Conservation (phyloP, 139 green algal species). For the Raphidocelis subcapitata region DNA sequence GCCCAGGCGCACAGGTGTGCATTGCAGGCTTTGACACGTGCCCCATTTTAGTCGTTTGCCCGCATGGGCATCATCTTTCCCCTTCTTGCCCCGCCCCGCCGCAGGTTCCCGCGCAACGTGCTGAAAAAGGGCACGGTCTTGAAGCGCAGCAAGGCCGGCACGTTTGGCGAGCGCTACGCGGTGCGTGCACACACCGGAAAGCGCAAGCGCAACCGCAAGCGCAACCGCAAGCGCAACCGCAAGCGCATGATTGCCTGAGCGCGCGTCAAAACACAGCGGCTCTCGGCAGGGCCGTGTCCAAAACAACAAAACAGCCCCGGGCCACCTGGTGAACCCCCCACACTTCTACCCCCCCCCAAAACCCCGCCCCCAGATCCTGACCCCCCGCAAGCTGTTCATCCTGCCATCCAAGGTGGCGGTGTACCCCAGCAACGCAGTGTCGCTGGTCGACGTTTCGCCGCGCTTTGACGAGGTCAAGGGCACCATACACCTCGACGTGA, state of each 20-base stretch:
- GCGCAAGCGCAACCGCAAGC: too few relatives aligned
- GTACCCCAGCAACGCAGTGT: conserved; percentile 28
- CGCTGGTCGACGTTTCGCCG: conserved; percentile 19
- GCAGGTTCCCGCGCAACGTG: conserved; percentile 39
- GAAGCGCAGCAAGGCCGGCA: conserved; percentile 36
- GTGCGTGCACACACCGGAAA: conserved; percentile 22
- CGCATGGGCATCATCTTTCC: too few relatives aligned
- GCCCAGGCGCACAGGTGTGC: too few relatives aligned
- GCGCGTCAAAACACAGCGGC: too few relatives aligned
- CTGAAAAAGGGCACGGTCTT: conserved; percentile 35
- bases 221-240: too few relatives aligned
- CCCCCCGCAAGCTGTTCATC: conserved; percentile 30
- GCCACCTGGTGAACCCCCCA: too few relatives aligned
- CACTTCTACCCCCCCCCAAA: too few relatives aligned
- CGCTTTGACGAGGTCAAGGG: conserved; percentile 25
- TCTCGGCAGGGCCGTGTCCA: too few relatives aligned
- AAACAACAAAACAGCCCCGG: too few relatives aligned
- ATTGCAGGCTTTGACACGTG: too few relatives aligned
- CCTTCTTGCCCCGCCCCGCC: not conserved
- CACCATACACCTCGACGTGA: conserved; percentile 31
- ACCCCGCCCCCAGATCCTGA: conserved; percentile 24
- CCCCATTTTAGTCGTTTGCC: too few relatives aligned
- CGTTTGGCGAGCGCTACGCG: conserved; percentile 39
- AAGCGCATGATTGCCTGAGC: too few relatives aligned
- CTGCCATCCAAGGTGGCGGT: conserved; percentile 33